These are phyloP conservation scores for Angophora floribunda DNA, from an alignment of 345 rosid species.

Conservation along the genomic window DNA sequence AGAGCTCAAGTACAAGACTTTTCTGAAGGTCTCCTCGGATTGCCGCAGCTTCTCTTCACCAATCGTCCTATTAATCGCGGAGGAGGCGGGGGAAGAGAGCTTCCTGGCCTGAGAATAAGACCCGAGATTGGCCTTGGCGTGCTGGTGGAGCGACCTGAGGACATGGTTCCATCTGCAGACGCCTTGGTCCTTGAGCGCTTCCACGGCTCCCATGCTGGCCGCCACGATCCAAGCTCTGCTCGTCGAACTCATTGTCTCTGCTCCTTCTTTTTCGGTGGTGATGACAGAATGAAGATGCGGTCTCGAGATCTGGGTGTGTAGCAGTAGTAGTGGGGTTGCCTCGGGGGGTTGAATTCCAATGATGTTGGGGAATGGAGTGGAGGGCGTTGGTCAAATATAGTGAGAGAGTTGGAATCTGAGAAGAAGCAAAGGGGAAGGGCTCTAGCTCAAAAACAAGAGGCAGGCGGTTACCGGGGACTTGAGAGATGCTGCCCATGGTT, in stretches of 20 bases:
- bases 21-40: constrained; percentile 17
- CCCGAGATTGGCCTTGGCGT: constrained; percentile 14
- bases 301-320: background rate
- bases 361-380: background rate
- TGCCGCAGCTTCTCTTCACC: constrained; percentile 3
- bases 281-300: background rate
- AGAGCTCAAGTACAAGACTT: constrained; percentile 27
- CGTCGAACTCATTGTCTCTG: background rate
- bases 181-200: constrained; percentile 47
- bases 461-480: background rate
- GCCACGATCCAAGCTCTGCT: constrained; percentile 43
- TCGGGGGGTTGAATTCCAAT: background rate
- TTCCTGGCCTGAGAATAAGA: constrained; percentile 19
- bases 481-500: background rate
- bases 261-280: background rate
- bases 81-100: background rate
- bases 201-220: constrained; percentile 36
- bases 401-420: background rate
- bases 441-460: background rate
- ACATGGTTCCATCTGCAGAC: constrained; percentile 40
- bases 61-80: background rate
- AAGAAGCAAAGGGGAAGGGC: background rate
- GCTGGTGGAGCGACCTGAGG: constrained; percentile 23
- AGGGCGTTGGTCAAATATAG: background rate
- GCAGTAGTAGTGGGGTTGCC: background rate